phyloP scores from a whole-genome alignment of 2,329 filamentous ascomycete species.

The Cladophialophora chaetospira region DNA sequence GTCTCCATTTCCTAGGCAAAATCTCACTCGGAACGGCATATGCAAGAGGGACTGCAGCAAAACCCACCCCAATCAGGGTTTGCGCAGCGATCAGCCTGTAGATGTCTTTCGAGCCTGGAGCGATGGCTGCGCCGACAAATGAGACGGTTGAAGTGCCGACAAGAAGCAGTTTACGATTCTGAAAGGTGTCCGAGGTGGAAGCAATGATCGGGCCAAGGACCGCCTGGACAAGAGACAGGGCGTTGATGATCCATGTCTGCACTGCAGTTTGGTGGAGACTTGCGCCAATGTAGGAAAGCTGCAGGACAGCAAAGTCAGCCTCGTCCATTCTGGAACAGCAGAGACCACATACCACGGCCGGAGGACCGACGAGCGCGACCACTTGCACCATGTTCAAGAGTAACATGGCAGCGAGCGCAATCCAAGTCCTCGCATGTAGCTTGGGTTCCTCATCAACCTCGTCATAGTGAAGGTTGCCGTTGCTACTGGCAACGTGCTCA shows the following conservation, averaged over 20 bases:
- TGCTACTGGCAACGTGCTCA: constrained; percentile 12
- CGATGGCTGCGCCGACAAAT: constrained; percentile 26
- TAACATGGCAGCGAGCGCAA: constrained; percentile 29
- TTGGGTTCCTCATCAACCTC: constrained; percentile 29
- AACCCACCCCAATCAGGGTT: constrained; percentile 28
- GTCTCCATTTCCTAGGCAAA: constrained; percentile 28
- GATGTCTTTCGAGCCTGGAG: constrained; percentile 25
- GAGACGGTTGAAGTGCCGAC: constrained; percentile 24
- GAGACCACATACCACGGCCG: constrained; percentile 27
- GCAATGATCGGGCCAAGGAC: constrained; percentile 29
- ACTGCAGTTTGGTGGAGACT: constrained; percentile 20
- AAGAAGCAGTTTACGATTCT: constrained; percentile 27
- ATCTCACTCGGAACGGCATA: constrained; percentile 30
- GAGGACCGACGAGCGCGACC: constrained; percentile 26
- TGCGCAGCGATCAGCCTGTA: constrained; percentile 28
- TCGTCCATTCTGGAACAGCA: background rate
- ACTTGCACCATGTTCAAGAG: constrained; percentile 27
- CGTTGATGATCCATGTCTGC: constrained; percentile 29
- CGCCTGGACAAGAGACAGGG: constrained; percentile 29
- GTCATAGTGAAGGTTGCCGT: constrained; percentile 22
- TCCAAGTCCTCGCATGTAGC: constrained; percentile 26
- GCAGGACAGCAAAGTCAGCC: background rate
- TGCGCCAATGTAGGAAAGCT: constrained; percentile 26
- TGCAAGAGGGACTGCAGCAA: constrained; percentile 28
- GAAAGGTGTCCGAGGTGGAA: constrained; percentile 28